Conservation (phyloP, 805 yeast genomes). For the Tetrapisispora nanseiensis region DNA sequence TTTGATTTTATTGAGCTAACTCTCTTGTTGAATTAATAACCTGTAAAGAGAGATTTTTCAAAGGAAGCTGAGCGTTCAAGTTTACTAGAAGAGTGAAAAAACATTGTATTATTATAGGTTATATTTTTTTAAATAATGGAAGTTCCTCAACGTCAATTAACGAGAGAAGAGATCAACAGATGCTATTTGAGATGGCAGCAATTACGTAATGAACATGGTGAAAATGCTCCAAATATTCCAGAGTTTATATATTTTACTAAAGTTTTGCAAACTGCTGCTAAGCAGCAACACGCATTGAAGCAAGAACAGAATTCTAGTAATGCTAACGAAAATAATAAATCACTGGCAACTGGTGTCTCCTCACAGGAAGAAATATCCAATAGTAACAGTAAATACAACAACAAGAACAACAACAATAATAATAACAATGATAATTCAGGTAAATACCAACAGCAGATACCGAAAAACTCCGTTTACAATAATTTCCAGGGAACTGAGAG, state of each 20-base stretch:
- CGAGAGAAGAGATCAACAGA: conserved; percentile 30
- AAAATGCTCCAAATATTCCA: conserved; percentile 27
- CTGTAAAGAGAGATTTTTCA: too few species aligned
- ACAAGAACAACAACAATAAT: conserved; percentile 2
- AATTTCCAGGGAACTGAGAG: too few species aligned
- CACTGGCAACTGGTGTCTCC: not conserved
- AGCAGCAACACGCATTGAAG: conserved; percentile 26
- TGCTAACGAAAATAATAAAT: not conserved
- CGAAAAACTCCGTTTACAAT: not conserved
- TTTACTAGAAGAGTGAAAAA: too few species aligned
- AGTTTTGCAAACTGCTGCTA: conserved; percentile 28
- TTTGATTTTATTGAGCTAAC: too few species aligned
- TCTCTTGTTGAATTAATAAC: too few species aligned
- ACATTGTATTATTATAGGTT: too few species aligned
- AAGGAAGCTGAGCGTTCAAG: too few species aligned
- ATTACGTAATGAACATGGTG: conserved; percentile 28
- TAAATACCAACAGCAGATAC: not conserved
- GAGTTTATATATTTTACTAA: conserved; percentile 30
- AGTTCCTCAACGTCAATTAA: conserved; percentile 25
- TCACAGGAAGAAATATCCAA: too few species aligned
- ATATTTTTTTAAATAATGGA: too few species aligned
- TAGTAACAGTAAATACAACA: too few species aligned
- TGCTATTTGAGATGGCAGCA: conserved; percentile 32
- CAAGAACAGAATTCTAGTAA: conserved; percentile 12
- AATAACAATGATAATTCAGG: not conserved